Evolutionary conservation across 257 asterid genomes (phyloP).

Genomic region (Primulina eburnea): DNA sequence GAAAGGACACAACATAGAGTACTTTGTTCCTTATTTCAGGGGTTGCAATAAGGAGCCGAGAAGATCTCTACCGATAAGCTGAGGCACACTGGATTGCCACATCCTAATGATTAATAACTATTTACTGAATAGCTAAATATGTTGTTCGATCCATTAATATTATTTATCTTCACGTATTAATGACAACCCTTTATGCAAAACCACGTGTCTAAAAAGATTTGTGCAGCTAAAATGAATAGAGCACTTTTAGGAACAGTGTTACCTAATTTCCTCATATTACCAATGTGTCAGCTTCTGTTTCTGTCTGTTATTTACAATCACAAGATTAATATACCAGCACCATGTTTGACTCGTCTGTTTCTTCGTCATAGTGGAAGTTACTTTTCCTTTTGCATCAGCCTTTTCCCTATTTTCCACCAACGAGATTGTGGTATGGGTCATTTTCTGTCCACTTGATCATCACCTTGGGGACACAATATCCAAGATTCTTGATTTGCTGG

Average conservation of each 20-base stretch:
- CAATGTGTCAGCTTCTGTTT: background rate
- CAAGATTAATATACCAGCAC: background rate
- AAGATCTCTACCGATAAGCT: conserved; percentile 46
- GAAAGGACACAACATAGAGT: conserved; percentile 43
- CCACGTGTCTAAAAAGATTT: conserved; percentile 22
- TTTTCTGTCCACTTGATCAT: too few species aligned
- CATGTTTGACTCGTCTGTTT: background rate
- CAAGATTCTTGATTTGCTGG: background rate
- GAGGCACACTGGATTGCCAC: conserved; percentile 80
- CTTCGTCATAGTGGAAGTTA: background rate
- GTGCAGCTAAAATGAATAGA: conserved; percentile 20
- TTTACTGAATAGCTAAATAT: background rate
- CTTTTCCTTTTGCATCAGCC: background rate
- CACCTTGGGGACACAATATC: background rate
- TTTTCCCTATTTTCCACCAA: background rate
- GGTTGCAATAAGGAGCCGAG: conserved; percentile 61
- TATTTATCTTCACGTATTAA: conserved; percentile 18
- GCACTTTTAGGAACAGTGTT: background rate
- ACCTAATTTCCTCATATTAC: background rate
- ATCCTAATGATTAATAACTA: conserved; percentile 30
- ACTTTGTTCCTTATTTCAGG: conserved; percentile 38
- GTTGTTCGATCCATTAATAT: conserved; percentile 22
- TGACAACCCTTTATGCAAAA: conserved; percentile 11
- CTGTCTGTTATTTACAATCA: background rate
- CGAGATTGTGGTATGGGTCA: background rate